phyloP scores from a whole-genome alignment of 176 grass and related monocot species.

The Aegilops bicornis region DNA sequence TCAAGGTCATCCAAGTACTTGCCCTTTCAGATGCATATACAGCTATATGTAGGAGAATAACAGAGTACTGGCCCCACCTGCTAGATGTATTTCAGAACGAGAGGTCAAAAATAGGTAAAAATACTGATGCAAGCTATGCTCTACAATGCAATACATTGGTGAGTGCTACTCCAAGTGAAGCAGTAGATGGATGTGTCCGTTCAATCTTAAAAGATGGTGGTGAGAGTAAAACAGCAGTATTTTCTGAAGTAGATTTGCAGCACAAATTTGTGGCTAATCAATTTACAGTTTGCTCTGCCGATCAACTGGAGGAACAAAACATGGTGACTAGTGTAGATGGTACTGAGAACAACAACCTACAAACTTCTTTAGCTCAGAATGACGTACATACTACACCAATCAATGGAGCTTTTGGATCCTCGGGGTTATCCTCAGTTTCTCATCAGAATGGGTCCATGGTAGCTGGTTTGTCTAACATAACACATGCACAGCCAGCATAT shows the following conservation, averaged over 20 bases:
- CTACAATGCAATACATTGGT: constrained; percentile 15
- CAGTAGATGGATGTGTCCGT: constrained; percentile 12
- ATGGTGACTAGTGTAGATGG: constrained; percentile 5
- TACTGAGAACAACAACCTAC: constrained; percentile 31
- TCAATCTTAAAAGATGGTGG: constrained; percentile 29
- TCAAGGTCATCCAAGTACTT: constrained; percentile 62
- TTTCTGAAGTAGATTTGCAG: constrained; percentile 36
- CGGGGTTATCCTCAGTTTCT: constrained; percentile 32
- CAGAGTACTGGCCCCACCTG: constrained; percentile 68
- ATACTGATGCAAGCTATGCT: constrained; percentile 32
- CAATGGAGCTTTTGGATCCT: constrained; percentile 24
- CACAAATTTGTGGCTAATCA: constrained; percentile 18
- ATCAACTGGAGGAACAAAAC: constrained; percentile 36
- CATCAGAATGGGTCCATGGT: constrained; percentile 32
- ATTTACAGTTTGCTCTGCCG: constrained; percentile 19
- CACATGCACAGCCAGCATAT: constrained; percentile 27
- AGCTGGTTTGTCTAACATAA: constrained; percentile 29
- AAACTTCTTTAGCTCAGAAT: constrained; percentile 30
- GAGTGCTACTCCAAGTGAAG: constrained; percentile 32
- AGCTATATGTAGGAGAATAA: constrained; percentile 61
- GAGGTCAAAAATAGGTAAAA: constrained; percentile 37
- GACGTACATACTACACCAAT: constrained; percentile 10
- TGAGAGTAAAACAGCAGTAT: constrained; percentile 27
- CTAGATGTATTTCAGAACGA: constrained; percentile 35
- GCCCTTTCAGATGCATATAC: constrained; percentile 54